These are phyloP conservation scores for Phytophthora capsici DNA, from an alignment of 352 stramenopile genomes.

Conservation along the genomic window DNA sequence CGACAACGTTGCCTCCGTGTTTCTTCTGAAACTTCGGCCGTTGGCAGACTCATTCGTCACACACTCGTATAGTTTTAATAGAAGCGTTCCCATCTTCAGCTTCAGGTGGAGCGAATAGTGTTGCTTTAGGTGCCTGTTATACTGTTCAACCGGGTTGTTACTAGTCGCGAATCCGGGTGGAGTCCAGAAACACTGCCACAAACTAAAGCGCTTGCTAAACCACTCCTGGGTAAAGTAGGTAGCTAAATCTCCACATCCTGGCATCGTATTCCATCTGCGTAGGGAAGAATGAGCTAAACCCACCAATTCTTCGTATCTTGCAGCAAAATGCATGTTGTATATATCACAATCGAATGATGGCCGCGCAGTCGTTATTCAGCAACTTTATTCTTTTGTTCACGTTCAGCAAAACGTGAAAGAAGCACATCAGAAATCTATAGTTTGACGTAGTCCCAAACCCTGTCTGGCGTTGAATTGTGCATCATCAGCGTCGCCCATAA, in stretches of 20 bases:
- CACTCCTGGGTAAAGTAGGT: not conserved
- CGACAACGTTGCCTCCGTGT: not conserved
- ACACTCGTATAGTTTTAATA: not conserved
- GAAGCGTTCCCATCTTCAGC: slow-evolving; percentile 1
- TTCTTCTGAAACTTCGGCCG: not conserved
- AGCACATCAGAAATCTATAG: slow-evolving; percentile 36
- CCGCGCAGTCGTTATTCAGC: not conserved
- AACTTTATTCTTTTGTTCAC: slow-evolving; percentile 26
- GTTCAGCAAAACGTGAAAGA: slow-evolving; percentile 38
- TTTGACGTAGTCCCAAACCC: not conserved
- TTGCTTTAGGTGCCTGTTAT: slow-evolving; percentile 29
- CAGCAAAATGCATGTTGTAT: slow-evolving; percentile 31
- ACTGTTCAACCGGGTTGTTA: slow-evolving; percentile 38
- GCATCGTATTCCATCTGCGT: too few species aligned
- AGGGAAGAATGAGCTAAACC: too few species aligned
- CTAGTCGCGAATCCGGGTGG: slow-evolving; percentile 26
- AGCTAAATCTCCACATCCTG: not conserved
- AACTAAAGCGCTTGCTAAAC: not conserved
- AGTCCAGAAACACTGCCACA: slow-evolving; percentile 17
- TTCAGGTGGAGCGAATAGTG: slow-evolving; percentile 20
- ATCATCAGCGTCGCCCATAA: too few species aligned
- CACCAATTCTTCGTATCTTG: too few species aligned
- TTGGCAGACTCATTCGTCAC: not conserved
- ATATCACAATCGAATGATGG: slow-evolving; percentile 15
- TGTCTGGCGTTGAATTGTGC: not conserved